A percentile compares a stretch with the other conserved stretches of the same genome.
Evolutionary conservation across 2,329 filamentous ascomycete species (phyloP).

Genomic region (Colletotrichum lentis): DNA sequence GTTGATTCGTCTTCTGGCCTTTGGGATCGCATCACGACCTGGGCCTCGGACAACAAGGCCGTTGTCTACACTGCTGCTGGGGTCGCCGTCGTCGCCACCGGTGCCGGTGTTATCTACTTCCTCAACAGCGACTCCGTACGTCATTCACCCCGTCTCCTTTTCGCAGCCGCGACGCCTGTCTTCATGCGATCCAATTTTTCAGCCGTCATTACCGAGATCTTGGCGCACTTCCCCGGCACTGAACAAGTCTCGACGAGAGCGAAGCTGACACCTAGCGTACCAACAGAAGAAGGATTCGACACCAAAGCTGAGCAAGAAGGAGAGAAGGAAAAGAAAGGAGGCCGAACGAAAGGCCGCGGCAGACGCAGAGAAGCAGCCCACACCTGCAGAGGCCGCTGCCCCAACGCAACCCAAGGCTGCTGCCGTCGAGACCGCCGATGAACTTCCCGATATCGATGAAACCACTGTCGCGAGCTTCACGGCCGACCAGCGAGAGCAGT

Average conservation of each 20-base stretch:
- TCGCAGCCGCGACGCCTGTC: slow-evolving; percentile 6
- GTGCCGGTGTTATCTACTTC: slow-evolving; percentile 93
- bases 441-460: slow-evolving; percentile 74
- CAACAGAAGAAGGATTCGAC: slow-evolving; percentile 52
- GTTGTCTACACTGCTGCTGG: slow-evolving; percentile 96
- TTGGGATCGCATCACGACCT: slow-evolving; percentile 89
- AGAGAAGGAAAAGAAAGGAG: slow-evolving; percentile 87
- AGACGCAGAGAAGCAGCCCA: slow-evolving; percentile 51
- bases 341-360: slow-evolving; percentile 67
- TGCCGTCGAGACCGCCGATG: slow-evolving; percentile 67
- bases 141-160: slow-evolving; percentile 41
- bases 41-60: slow-evolving; percentile 95
- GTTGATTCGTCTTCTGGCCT: slow-evolving; percentile 71
- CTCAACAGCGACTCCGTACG: slow-evolving; percentile 68
- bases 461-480: slow-evolving; percentile 60
- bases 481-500: slow-evolving; percentile 79
- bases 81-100: slow-evolving; percentile 88
- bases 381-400: slow-evolving; percentile 42
- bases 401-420: slow-evolving; percentile 58
- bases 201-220: slow-evolving; percentile 21
- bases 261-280: slow-evolving; percentile 34
- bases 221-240: slow-evolving; percentile 5
- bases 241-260: not conserved
- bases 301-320: slow-evolving; percentile 87
- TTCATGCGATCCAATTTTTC: slow-evolving; percentile 28